Evolutionary conservation across 768 basidiomycete genomes (phyloP), one percentile per base, ranked within the genome.

Genomic region (Lactarius hengduanensis): DNA sequence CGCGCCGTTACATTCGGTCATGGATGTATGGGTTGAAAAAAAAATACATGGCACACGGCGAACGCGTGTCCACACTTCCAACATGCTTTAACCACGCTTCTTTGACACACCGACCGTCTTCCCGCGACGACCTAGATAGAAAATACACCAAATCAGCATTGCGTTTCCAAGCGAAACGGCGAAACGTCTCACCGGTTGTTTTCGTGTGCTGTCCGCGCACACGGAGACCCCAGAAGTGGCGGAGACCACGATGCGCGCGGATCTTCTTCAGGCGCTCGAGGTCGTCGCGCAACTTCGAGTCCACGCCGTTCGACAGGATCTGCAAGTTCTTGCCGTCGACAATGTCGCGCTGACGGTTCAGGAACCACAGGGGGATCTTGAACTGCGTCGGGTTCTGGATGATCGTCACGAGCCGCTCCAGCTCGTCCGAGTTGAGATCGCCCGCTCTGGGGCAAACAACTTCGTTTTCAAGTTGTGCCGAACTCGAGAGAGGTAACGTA

Each of bases 171-270:
- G 9, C 18, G 3, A 15, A 62, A 32, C 9, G 1, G 45, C 58
- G 16, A 34, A 13, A 56, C 36, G 11, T 53, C 86, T 66, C 72
- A 89, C 94, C 95, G 62, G 96, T 98, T 62, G 96, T 98, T 84
- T 98, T 98, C 72, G 97, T 99, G 86, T 98, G 97, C 77, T 99
- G 97, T 74, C 97, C 97, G 73, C 97, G 84, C 63, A 98, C 97
- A 75, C 96, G 89, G 70, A 96, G 82, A 72, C 96, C 96, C 90
- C 94, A 92, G 84, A 83, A 92, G 77, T 95, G 93, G 77, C 93
- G 83, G 70, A 96, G 83, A 77, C 94, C 94, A 80, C 94, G 89
- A 77, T 99, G 96, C 55, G 94, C 92, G 71, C 96, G 88, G 77
- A 99, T 99, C 85, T 98, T 98, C 89, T 98, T 99, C 79, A 99